phyloP scores from a whole-genome alignment of 768 basidiomycete genomes.

The Lentinus tigrinus region DNA sequence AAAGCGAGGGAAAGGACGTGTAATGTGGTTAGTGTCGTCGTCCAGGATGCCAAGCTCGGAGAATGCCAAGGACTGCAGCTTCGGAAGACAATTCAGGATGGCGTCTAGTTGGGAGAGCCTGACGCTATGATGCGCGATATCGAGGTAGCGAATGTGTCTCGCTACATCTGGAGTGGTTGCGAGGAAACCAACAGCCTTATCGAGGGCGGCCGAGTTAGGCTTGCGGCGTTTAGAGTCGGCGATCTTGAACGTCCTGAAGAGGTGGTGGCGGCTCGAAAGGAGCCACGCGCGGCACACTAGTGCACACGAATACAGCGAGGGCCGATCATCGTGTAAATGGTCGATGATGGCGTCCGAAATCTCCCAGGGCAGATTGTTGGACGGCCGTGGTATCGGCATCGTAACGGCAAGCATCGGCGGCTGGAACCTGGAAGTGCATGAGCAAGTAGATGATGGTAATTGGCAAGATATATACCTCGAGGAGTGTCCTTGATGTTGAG shows the following conservation, averaged over 20 bases:
- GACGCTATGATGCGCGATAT: not conserved
- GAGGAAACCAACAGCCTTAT: not conserved
- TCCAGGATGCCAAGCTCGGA: not conserved
- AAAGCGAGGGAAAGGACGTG: not conserved
- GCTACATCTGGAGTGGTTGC: not conserved
- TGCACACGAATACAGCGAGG: constrained; percentile 1
- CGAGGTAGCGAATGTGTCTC: not conserved
- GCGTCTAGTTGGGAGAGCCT: not conserved
- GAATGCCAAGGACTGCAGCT: not conserved
- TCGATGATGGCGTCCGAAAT: constrained; percentile 13
- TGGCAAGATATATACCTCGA: no score
- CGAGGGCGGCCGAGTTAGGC: not conserved
- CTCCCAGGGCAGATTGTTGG: constrained; percentile 9
- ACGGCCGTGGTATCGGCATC: no score
- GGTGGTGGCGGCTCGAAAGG: not conserved
- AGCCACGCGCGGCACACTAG: constrained; percentile 5
- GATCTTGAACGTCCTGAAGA: not conserved
- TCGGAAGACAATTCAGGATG: not conserved
- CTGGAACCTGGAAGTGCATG: no score
- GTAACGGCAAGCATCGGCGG: no score
- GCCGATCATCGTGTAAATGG: constrained; percentile 5
- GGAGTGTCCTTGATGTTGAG: no score
- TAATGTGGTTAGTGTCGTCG: not conserved
- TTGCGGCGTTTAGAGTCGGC: not conserved
- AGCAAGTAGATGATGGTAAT: no score